Base-by-base conservation (phyloP, 768 basidiomycete species). In the Leccinum incarnatum region DNA sequence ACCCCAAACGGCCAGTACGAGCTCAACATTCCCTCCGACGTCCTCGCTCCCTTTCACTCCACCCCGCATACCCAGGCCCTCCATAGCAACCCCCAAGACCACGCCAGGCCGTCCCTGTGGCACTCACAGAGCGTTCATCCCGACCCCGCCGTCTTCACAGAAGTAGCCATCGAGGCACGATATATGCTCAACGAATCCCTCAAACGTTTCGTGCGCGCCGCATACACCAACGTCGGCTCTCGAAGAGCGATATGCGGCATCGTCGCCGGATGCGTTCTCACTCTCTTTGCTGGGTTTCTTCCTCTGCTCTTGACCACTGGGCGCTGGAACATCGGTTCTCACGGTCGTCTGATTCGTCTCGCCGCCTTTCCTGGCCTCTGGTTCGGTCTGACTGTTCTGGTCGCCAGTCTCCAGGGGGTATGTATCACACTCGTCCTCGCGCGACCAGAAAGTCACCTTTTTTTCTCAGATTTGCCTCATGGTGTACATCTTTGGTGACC, bases 401-500 rank as follows among this genome's bases (percentile, higher is more conserved):
- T 90, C 4, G 79, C 84, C 4, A 86, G 87, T 52, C 62, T 90
- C 36, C 81, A 89, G 60, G 89, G 89, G 4, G 83, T 91, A 59
- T 66, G 79, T 66, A 12, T 51, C 6, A 30, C 27, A 10, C 17
- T 40, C 37, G 6, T 5, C 12, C 8, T 19, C n/a, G 25, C 27
- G 11, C 32, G 36, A 45, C 45, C 15, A 19, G 17, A 29, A 19
- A n/a, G 48, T 66, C n/a, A 53, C 29, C 40, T 15, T 53, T 40
- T 40, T 34, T 72, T 3, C 2, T 36, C 2, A 72, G 80, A 69
- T 81, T 11, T 92, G 90, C 68, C 68, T 91, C 56, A 89, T 88
- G 67, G 82, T 92, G 5, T 92, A 91, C 67, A 67, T 91, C 30
- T 90, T 91, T 65, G 90, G 90, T 8, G 90, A 92, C 71, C 76